Evolutionary conservation across 2,329 filamentous ascomycete genomes (phyloP), one percentile per base, ranked within the genome.

Genomic region (Cadophora sp.): DNA sequence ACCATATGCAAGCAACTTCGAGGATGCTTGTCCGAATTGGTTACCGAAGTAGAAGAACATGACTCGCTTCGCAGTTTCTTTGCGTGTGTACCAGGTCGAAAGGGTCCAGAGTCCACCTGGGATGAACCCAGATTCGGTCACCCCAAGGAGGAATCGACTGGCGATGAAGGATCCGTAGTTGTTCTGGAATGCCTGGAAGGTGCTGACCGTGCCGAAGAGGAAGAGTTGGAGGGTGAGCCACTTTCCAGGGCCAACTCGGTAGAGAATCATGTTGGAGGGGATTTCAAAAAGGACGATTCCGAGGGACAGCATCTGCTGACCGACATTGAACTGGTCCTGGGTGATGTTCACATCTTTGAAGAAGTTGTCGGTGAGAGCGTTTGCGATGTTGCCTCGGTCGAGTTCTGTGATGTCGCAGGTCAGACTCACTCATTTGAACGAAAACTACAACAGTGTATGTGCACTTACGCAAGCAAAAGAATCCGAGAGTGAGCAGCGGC

Each of bases 31-130:
- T 0, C 87, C 86, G 14, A 88, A 76, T 9, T 84, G 83, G 1
- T 85, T 84, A 22, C 84, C 85, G 48, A 83, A 86, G 72, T 85
- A 89, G 74, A 89, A 89, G 4, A 89, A 79, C 3, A 86, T 84
- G 51, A 88, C 83, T 11, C 87, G 80, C 66, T 84, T 87, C 62
- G 87, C 85, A 51, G 84, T 79, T 73, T 89, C 87, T 51, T 84
- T 81, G 11, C 84, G 80, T 65, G 85, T 86, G 67, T 89, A 90
- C 86, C 87, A 90, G 80, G 87, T 87, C 0, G 85, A 86, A 4
- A 89, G 78, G 61, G 88, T 85, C 73, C 86, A 88, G 24, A 85
- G 80, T 18, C 85, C 80, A 24, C 83, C 84, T 0, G 85, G 85
- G 66, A 85, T 84, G 61, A 86, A 82, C 4, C 84, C 84, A 33